Evolutionary conservation across 2,329 filamentous ascomycete genomes (phyloP), one percentile per base, ranked within the genome.

Genomic region (Elsinoe ampelina): DNA sequence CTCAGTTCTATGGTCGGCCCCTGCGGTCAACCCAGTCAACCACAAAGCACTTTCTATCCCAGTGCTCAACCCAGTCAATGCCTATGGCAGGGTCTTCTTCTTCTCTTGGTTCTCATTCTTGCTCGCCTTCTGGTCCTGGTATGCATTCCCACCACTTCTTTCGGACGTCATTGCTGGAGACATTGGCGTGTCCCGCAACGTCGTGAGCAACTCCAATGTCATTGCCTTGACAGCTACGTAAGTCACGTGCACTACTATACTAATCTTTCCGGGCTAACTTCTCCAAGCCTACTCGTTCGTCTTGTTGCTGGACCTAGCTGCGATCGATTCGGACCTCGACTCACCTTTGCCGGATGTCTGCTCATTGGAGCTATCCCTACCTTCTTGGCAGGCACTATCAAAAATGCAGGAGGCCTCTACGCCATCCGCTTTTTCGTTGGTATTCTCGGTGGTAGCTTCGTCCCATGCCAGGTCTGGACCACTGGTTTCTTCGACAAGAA

Each of bases 401-500:
- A 82, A 48, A 83, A 78, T 55, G 82, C 82, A 5, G 73, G 71
- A 3, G 84, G 87, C 7, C 78, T 92, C n/a, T 84, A 89, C 63
- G 72, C 80, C 17, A 79, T 86, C 48, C 82, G 87, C 43, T 92
- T 92, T 75, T 91, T 91, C 71, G 82, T 91, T 61, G 87, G 87
- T 59, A 85, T 92, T 42, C 80, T 92, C 0, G 17, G 87, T 39
- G 86, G 84, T 1, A 81, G 82, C 1, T 92, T 92, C 64, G 87
- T 92, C 0, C 87, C 87, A 11, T 95, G 89, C 69, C 89, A 95
- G 68, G 91, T 95, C 5, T 95, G 90, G 89, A 88, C 86, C 8
- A 95, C 89, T 0, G 89, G 85, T 0, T 95, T 95, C 76, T 95
- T 89, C 69, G 90, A 96, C 73, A 93, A 91, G 75, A 93, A 91